Base-by-base conservation (phyloP, 371 early-diverging fungal species). In the Saksenaea oblongispora region DNA sequence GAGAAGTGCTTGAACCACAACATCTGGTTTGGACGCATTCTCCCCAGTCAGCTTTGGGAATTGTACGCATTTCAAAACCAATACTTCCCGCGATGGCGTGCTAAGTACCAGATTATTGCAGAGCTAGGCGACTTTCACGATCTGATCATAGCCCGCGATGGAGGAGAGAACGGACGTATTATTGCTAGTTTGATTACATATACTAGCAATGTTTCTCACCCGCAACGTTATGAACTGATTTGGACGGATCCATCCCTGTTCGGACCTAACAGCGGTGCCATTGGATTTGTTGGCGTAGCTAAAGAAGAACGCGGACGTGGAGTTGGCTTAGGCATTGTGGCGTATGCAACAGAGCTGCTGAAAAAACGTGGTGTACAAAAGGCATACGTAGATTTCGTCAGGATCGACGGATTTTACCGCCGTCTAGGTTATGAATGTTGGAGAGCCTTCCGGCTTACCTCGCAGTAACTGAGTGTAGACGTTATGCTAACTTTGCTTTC, bases 281-380 rank as follows among this genome's bases (percentile, higher is more conserved):
- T 82, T 73, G 73, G 80, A 24, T 79, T 78, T 53, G 83, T 82
- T 22, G 80, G 83, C n/a, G 75, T 79, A 15, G 75, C 78, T 1
- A 60, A 61, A 8, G 73, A 79, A 39, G 66, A 71, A 56, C 67
- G 80, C 36, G 80, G 80, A 0, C 67, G 78, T 63, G 80, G 78
- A 5, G 76, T 78, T 56, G 78, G 80, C 1, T 31, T 76, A 7
- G 78, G 78, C 8, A 62, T 79, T 28, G 78, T 78, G 17, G 75
- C 69, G 17, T 66, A 75, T 64, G 83, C 78, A 0, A 79, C 78
- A 34, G 60, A 73, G 27, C 42, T 73, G 5, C 60, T 82, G 8
- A 64, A 56, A 44, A 42, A 63, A 22, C 74, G 83, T 34, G 75
- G 78, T 5, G 80, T 79, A 11, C 34, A 69, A n/a, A 70, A 66